Base-by-base conservation (phyloP, 2,329 filamentous ascomycete genomes). In the Alternaria angustiovoidea region DNA sequence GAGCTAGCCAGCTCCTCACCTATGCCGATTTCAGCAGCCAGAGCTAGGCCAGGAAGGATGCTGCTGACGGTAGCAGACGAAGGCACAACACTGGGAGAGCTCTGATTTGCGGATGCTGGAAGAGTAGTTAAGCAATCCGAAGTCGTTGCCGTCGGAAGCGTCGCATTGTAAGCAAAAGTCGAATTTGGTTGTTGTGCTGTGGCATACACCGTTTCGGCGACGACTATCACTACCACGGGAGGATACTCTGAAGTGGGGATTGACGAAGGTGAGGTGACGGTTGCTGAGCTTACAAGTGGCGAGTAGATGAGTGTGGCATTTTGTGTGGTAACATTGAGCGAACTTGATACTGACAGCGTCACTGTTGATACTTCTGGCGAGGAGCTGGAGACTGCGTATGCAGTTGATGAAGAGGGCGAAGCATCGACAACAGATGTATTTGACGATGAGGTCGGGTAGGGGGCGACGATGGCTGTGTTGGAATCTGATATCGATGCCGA, bases 401-500 rank as follows among this genome's bases (percentile, higher is more conserved):
- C 24, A 18, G 16, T 43, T 9, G 56, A 57, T n/a, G 34, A 51
- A 9, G 57, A 58, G 9, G 57, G 26, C 2, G 9, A 46, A 9
- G 16, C 9, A 5, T 48, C 36, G 30, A 41, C 20, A 12, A 52
- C 18, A 18, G 56, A 53, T 18, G 24, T 56, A 22, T 61, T 54
- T 24, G 41, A 51, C 4, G 52, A 24, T 12, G 57, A 18, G 28
- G 53, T 28, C 20, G 30, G 32, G 51, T 64, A 36, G 51, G 57
- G 20, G 12, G 14, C 38, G 54, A 43, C 11, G 30, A 51, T 12
- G 1, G 2, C 32, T 26, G 32, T 24, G 20, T 32, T 49, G 20
- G 5, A 9, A 51, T 63, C 59, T 6, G 48, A 26, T 14, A 34
- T 51, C 16, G 51, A 61, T 16, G 39, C 44, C 7, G 63, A 63